phyloP scores from a whole-genome alignment of 371 early-diverging fungal genomes.

The Mucor racemosus region DNA sequence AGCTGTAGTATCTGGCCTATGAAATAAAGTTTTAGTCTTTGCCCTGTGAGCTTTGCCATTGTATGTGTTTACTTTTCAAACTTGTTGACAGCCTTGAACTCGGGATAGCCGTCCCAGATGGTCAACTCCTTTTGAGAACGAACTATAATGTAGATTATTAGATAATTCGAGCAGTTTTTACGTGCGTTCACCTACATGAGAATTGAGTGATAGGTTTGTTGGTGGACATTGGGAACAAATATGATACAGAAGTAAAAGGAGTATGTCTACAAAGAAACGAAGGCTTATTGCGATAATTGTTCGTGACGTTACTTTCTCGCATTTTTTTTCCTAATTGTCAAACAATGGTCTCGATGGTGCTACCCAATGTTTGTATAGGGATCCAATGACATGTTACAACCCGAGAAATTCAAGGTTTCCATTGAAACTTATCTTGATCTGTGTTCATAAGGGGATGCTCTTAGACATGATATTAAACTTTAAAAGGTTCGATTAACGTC shows the following conservation, averaged over 20 bases:
- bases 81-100: conserved; percentile 50
- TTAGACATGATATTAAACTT: no score
- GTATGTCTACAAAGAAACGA: not conserved
- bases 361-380: no score
- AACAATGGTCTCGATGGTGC: no score
- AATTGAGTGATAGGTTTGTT: conserved; percentile 52
- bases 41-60: not conserved
- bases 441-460: no score
- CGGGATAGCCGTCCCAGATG: conserved; percentile 67
- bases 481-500: no score
- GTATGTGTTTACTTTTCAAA: conserved; percentile 55
- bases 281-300: not conserved
- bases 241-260: conserved; percentile 10
- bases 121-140: conserved; percentile 71
- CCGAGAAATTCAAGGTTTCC: no score
- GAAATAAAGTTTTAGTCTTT: conserved; percentile 2
- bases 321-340: no score
- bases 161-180: not conserved
- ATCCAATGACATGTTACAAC: no score
- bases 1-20: conserved; percentile 64
- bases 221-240: conserved; percentile 29
- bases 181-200: conserved; percentile 47
- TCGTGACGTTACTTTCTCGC: conserved; percentile 6
- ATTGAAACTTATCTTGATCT: no score
- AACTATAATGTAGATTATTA: conserved; percentile 38